Evolutionary conservation across 2,329 filamentous ascomycete genomes (phyloP).

Genomic region (Orbilia ellipsospora): DNA sequence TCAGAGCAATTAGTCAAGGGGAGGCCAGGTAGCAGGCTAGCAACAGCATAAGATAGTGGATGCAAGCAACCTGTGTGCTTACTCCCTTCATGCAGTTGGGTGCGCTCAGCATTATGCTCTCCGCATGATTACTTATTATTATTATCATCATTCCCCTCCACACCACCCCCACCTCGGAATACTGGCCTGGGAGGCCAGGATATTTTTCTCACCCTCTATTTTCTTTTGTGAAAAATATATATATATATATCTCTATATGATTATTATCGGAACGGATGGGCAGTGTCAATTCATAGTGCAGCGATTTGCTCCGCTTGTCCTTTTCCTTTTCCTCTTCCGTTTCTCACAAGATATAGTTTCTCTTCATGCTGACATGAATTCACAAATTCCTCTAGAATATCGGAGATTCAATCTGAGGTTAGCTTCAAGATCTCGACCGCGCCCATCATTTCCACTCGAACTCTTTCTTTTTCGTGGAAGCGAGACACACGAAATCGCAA

Average conservation of each 20-base stretch:
- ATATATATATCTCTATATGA: too few relatives aligned
- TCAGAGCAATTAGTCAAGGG: too few relatives aligned
- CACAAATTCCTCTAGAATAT: too few relatives aligned
- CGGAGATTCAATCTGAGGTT: too few relatives aligned
- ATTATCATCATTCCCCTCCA: neutral
- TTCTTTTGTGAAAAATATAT: neutral
- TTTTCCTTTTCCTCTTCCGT: neutral
- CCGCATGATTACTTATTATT: neutral
- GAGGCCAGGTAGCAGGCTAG: too few relatives aligned
- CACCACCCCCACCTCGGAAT: neutral
- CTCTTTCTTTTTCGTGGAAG: too few relatives aligned
- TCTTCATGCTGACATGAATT: neutral
- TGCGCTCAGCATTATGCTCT: neutral
- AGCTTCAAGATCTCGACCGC: neutral
- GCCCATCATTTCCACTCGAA: neutral
- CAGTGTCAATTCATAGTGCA: too few relatives aligned
- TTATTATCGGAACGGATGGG: too few relatives aligned
- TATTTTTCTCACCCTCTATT: neutral
- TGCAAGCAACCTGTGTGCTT: neutral
- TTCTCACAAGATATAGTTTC: neutral
- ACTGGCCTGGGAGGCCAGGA: neutral
- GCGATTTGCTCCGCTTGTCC: too few relatives aligned
- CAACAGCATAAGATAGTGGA: too few relatives aligned
- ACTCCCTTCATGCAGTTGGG: neutral
- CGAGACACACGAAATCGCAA: too few relatives aligned